A percentile compares a stretch with the other conserved stretches of the same genome.
These are phyloP conservation scores for Rhizopogon vinicolor DNA, from an alignment of 768 basidiomycete species.

Conservation along the genomic window DNA sequence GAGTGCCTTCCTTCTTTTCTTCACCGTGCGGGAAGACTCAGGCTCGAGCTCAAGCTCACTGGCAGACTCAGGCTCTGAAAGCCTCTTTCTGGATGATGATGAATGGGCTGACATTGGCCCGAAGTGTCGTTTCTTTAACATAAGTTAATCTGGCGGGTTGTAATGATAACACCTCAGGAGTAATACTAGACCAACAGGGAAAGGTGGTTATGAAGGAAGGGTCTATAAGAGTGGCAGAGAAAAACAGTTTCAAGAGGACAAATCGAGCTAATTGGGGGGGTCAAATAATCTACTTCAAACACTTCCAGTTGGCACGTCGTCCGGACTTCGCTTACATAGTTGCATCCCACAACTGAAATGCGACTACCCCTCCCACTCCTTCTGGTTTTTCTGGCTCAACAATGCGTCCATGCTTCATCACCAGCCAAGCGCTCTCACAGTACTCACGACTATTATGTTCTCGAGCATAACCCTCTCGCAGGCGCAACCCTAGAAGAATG, in stretches of 20 bases:
- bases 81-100: not conserved
- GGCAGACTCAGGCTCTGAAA: not conserved
- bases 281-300: not conserved
- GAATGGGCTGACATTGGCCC: not conserved
- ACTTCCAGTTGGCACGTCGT: not conserved
- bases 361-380: conserved; percentile 16
- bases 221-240: not conserved
- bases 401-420: conserved; percentile 25
- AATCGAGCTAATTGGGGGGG: not conserved
- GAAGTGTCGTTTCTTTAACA: not conserved
- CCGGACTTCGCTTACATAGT: not conserved
- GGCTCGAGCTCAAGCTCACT: not conserved
- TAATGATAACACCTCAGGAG: not conserved
- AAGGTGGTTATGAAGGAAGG: not conserved
- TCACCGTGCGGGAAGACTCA: not conserved
- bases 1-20: not conserved
- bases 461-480: conserved; percentile 55
- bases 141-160: not conserved
- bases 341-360: conserved; percentile 4
- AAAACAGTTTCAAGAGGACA: not conserved
- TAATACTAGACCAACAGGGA: not conserved
- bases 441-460: conserved; percentile 78
- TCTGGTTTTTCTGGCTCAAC: conserved; percentile 23
- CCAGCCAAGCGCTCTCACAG: conserved; percentile 52
- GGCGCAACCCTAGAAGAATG: conserved; percentile 58